Percentiles rank a stretch among this genome's conserved stretches.
Conservation (phyloP, 805 yeast genomes). For the Cyberlindnera samutprakarnensis region DNA sequence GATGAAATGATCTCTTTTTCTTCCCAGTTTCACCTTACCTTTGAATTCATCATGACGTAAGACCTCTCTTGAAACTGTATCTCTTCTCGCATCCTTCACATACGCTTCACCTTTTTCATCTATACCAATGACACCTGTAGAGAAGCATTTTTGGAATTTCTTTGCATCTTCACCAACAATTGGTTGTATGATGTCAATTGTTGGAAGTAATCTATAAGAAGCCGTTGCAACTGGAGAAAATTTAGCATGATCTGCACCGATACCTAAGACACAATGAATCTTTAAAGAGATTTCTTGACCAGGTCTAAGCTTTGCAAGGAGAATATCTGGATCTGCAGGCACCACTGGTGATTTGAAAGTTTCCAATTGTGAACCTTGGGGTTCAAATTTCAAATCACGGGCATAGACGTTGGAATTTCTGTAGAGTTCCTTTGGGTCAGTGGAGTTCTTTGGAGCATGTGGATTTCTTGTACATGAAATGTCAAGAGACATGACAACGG, state of each 20-base stretch:
- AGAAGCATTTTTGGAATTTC: conserved; percentile 84
- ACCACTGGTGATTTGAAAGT: conserved; percentile 63
- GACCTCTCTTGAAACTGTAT: conserved; percentile 95
- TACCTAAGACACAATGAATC: conserved; percentile 86
- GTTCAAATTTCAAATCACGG: conserved; percentile 79
- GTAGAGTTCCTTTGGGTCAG: conserved; percentile 78
- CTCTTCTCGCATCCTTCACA: conserved; percentile 86
- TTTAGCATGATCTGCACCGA: conserved; percentile 95
- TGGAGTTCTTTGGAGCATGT: conserved; percentile 67
- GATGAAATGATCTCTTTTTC: conserved; percentile 87
- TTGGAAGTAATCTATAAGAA: conserved; percentile 87
- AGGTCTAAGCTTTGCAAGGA: conserved; percentile 89
- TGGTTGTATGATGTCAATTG: conserved; percentile 66
- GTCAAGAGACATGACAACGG: conserved; percentile 75
- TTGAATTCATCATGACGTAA: conserved; percentile 87
- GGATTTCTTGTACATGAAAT: conserved; percentile 82
- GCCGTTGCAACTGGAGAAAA: conserved; percentile 97
- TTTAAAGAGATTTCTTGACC: conserved; percentile 91
- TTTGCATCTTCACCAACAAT: conserved; percentile 71
- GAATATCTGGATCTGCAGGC: conserved; percentile 81
- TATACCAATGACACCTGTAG: conserved; percentile 85
- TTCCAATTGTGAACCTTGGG: conserved; percentile 82
- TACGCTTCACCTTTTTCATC: conserved; percentile 60
- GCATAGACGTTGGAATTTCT: conserved; percentile 86
- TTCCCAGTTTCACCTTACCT: conserved; percentile 84